Percentiles rank a stretch among this genome's conserved stretches.
phyloP scores from a whole-genome alignment of 2,329 filamentous ascomycete genomes.

The Fusarium brevicatenulatum region DNA sequence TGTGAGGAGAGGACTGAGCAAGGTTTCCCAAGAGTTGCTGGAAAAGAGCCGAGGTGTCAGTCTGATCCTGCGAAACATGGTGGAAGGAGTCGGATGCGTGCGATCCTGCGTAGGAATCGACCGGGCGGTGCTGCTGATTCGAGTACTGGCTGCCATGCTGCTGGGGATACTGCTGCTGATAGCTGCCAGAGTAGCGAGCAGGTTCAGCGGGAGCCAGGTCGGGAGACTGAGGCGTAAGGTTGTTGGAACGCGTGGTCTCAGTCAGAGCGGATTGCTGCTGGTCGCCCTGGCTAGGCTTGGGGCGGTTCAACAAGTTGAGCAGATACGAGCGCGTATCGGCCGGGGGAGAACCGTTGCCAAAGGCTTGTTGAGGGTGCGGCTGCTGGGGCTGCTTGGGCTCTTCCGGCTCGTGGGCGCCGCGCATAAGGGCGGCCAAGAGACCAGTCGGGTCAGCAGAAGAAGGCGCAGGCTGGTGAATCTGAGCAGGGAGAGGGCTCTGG shows the following conservation, averaged over 20 bases:
- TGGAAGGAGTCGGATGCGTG: conserved; percentile 43
- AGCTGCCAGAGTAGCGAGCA: conserved; percentile 45
- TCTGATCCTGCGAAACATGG: conserved; percentile 50
- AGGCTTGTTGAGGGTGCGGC: conserved; percentile 47
- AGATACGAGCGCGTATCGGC: conserved; percentile 86
- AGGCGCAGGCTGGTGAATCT: conserved; percentile 67
- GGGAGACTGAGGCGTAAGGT: conserved; percentile 58
- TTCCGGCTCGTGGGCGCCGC: conserved; percentile 63
- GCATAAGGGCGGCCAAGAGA: conserved; percentile 69
- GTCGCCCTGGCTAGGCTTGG: conserved; percentile 72
- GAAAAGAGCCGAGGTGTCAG: conserved; percentile 51
- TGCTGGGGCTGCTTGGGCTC: conserved; percentile 47
- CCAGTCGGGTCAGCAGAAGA: conserved; percentile 66
- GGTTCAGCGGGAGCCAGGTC: conserved; percentile 45
- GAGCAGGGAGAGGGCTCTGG: conserved; percentile 47
- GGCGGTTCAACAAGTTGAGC: conserved; percentile 84
- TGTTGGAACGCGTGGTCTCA: conserved; percentile 56
- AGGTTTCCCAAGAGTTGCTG: conserved; percentile 53
- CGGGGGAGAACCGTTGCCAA: conserved; percentile 62
- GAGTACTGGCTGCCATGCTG: conserved; percentile 38
- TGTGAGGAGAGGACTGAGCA: conserved; percentile 54
- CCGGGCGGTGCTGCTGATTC: conserved; percentile 40
- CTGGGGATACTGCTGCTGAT: conserved; percentile 43
- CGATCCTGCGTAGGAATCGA: conserved; percentile 43
- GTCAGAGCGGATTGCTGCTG: conserved; percentile 51